Base-by-base conservation (phyloP, 2,329 filamentous ascomycete genomes). In the Magnaporthiopsis poae region DNA sequence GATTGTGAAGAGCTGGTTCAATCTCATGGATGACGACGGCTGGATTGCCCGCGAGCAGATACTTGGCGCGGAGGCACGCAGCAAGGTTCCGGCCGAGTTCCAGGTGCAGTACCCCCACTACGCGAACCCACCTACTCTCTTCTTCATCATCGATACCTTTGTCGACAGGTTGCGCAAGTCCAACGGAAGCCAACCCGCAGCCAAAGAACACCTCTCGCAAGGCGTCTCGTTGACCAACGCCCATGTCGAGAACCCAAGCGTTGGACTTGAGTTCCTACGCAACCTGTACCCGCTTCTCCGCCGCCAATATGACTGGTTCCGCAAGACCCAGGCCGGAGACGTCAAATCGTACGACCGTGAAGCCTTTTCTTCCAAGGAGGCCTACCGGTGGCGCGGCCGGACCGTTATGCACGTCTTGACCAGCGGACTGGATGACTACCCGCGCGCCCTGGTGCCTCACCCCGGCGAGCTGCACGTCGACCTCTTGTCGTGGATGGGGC, bases 21-120 rank as follows among this genome's bases (percentile, higher is more conserved):
- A 89, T 70, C 85, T 96, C 25, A 96, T 98, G 86, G 95, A 99
- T 71, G 90, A 95, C 21, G 92, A 98, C 75, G 95, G 95, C 66
- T 99, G 95, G 95, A 98, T 99, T 74, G 91, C 89, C 3, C 89
- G 95, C 65, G 95, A 99, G 80, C 93, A 97, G 78, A 98, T 99
- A 68, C 85, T 99, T 2, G 95, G 95, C 1, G 78, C 85, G 2
- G 95, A 99, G 79, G 95, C 95, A 62, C 88, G 94, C 69, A 96
- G 90, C 83, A 98, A 97, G 78, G 95, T 99, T 1, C 95, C 95
- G 0, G 77, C 83, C 5, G 93, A 98, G 77, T 99, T 99, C 76
- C 93, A 96, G 73, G 86, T 92, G 18, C 95, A 98, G 74, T 98
- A 98, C 74, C 94, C 95, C 31, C 93, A 98, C 76, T 97, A 97